Percentiles rank a stretch among this genome's conserved stretches.
phyloP scores from a whole-genome alignment of 2,329 filamentous ascomycete genomes.

The Fusarium verrucosum region DNA sequence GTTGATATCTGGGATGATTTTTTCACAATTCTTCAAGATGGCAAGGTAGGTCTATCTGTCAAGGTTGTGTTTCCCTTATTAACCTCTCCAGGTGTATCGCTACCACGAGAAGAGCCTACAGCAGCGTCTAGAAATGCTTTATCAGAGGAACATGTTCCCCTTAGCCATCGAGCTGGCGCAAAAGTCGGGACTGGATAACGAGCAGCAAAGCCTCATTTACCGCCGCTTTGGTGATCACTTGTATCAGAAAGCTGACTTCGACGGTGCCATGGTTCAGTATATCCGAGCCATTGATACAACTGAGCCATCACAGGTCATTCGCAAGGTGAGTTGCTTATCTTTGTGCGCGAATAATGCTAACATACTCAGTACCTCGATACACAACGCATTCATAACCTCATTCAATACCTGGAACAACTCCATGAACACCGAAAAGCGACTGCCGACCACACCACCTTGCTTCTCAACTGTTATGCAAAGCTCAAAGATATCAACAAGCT shows the following conservation, averaged over 20 bases:
- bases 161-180: slow-evolving; percentile 92
- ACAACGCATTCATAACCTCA: slow-evolving; percentile 95
- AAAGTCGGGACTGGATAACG: slow-evolving; percentile 80
- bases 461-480: slow-evolving; percentile 98
- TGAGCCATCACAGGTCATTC: slow-evolving; percentile 94
- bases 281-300: slow-evolving; percentile 95
- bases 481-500: slow-evolving; percentile 96
- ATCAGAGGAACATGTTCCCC: slow-evolving; percentile 91
- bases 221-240: slow-evolving; percentile 93
- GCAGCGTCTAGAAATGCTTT: slow-evolving; percentile 91
- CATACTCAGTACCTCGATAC: slow-evolving; percentile 83
- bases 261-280: slow-evolving; percentile 99
- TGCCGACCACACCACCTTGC: slow-evolving; percentile 90
- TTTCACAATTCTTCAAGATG: slow-evolving; percentile 89
- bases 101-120: slow-evolving; percentile 92
- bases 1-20: slow-evolving; percentile 92
- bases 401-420: slow-evolving; percentile 95
- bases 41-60: slow-evolving; percentile 70
- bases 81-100: slow-evolving; percentile 70
- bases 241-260: slow-evolving; percentile 94
- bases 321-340: slow-evolving; percentile 68
- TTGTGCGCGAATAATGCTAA: slow-evolving; percentile 39
- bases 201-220: slow-evolving; percentile 91
- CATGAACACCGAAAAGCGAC: slow-evolving; percentile 95
- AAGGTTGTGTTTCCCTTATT: background rate